Conservation (phyloP, 2,329 filamentous ascomycete species). For the Chrysoporthe austroafricana region DNA sequence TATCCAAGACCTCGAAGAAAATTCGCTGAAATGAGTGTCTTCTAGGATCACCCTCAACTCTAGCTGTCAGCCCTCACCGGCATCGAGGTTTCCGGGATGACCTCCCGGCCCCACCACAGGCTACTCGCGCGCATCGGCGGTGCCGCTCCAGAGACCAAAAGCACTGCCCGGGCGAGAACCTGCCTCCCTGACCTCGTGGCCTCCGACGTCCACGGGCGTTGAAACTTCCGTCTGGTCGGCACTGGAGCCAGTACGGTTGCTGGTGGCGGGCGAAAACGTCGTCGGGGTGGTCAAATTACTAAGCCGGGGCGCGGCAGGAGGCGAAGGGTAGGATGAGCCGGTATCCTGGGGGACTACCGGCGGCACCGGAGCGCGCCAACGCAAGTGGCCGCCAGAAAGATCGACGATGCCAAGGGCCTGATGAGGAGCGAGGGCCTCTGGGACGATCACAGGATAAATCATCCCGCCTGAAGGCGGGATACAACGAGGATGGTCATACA, state of each 20-base stretch:
- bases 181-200: not conserved
- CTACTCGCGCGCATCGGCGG: too few species aligned
- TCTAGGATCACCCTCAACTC: too few species aligned
- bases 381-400: too few species aligned
- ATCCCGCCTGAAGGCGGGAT: not conserved
- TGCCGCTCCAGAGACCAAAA: not conserved
- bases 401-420: too few species aligned
- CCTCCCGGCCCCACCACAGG: too few species aligned
- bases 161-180: not conserved
- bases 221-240: conserved; percentile 6
- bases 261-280: conserved; percentile 21
- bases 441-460: too few species aligned
- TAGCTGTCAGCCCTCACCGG: too few species aligned
- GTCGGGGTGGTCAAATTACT: conserved; percentile 29
- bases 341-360: not conserved
- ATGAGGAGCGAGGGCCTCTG: too few species aligned
- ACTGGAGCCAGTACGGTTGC: conserved; percentile 21
- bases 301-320: conserved; percentile 15
- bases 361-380: not conserved
- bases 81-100: too few species aligned
- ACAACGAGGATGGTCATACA: too few species aligned
- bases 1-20: too few species aligned
- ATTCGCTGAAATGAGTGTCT: too few species aligned
- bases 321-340: not conserved
- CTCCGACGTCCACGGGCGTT: not conserved